These are phyloP conservation scores for Penicillium griseofulvum DNA, from an alignment of 2,329 filamentous ascomycete species.

Conservation along the genomic window DNA sequence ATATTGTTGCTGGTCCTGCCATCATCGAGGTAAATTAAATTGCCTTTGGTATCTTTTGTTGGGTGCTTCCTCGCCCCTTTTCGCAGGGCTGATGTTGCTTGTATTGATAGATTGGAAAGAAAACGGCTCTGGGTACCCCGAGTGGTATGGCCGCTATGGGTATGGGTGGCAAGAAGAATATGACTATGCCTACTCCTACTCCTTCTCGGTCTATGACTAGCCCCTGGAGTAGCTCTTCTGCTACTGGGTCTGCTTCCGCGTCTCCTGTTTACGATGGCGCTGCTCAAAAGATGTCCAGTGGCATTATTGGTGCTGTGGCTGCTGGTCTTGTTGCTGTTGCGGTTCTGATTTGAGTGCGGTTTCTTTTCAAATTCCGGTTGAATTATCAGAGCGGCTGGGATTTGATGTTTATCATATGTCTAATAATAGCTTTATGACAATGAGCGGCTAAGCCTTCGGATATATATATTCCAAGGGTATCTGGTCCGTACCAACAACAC, in stretches of 20 bases:
- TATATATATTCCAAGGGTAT: neutral
- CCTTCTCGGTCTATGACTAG: constrained; percentile 1
- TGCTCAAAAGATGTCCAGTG: neutral
- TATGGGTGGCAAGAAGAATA: constrained; percentile 3
- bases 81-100: constrained; percentile 4
- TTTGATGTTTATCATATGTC: neutral
- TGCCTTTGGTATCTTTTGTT: neutral
- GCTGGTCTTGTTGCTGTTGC: neutral
- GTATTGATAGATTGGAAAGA: constrained; percentile 10
- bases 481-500: neutral
- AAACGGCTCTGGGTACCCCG: constrained; percentile 1
- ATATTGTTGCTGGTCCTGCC: constrained; percentile 32
- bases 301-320: neutral
- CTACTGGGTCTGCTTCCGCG: constrained; percentile 4
- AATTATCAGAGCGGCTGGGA: no score
- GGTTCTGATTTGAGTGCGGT: neutral
- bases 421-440: neutral
- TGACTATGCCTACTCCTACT: neutral
- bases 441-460: neutral
- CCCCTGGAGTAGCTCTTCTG: constrained; percentile 1
- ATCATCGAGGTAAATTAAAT: constrained; percentile 30
- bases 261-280: neutral
- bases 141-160: constrained; percentile 2
- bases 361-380: neutral
- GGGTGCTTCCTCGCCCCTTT: neutral